Conservation (phyloP, 1,284 basidiomycete species). For the Marasmius fiardii region DNA sequence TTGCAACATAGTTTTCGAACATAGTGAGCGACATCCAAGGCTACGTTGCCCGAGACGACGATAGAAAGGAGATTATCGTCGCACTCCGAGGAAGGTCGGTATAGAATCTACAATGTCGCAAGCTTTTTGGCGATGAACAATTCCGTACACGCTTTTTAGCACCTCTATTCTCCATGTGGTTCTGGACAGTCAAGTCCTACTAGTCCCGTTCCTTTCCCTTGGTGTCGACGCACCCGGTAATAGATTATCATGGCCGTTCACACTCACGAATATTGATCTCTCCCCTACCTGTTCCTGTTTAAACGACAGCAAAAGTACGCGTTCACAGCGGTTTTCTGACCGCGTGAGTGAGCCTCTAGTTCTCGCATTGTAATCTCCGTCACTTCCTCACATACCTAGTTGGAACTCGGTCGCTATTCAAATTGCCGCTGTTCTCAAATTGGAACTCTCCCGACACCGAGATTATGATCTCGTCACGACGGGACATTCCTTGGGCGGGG, state of each 20-base stretch:
- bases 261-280: background rate
- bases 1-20: slow-evolving; percentile 35
- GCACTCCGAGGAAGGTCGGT: slow-evolving; percentile 46
- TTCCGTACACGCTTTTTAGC: slow-evolving; percentile 8
- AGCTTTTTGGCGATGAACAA: background rate
- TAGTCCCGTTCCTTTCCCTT: slow-evolving; percentile 22
- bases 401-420: slow-evolving; percentile 18
- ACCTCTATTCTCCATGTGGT: slow-evolving; percentile 17
- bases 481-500: slow-evolving; percentile 49
- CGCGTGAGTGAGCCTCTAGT: slow-evolving; percentile 13
- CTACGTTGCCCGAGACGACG: slow-evolving; percentile 43
- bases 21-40: slow-evolving; percentile 41
- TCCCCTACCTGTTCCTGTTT: background rate
- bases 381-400: slow-evolving; percentile 26
- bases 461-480: slow-evolving; percentile 37
- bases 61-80: slow-evolving; percentile 41
- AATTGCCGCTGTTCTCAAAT: slow-evolving; percentile 12
- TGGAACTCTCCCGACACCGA: slow-evolving; percentile 13
- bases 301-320: slow-evolving; percentile 8
- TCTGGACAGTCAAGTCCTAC: slow-evolving; percentile 18
- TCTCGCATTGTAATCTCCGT: background rate
- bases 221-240: slow-evolving; percentile 14
- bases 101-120: background rate
- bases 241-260: background rate
- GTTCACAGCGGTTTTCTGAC: slow-evolving; percentile 23